phyloP scores from a whole-genome alignment of 805 yeast genomes.

The Nakazawaea populi region DNA sequence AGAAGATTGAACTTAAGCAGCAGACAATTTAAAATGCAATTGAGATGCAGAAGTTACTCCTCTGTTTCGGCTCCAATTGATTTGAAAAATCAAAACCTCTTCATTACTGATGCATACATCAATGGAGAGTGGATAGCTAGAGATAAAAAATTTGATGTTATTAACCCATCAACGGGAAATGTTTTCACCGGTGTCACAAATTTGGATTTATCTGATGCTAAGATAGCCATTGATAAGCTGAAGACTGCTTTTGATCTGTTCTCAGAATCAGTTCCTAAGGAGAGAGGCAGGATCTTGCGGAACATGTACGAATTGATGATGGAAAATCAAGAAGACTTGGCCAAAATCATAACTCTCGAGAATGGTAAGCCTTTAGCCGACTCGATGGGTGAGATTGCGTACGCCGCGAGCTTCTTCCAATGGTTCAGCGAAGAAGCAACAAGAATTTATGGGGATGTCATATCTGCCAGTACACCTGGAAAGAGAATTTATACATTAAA shows the following conservation, averaged over 20 bases:
- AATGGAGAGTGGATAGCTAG: slow-evolving; percentile 71
- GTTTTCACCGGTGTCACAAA: slow-evolving; percentile 52
- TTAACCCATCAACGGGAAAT: slow-evolving; percentile 67
- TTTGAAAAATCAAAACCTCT: slow-evolving; percentile 38
- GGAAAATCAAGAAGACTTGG: slow-evolving; percentile 60
- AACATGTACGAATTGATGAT: slow-evolving; percentile 48
- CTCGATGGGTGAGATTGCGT: slow-evolving; percentile 63
- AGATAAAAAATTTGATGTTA: slow-evolving; percentile 50
- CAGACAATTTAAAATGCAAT: background rate
- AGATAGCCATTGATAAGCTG: slow-evolving; percentile 52
- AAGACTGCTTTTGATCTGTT: slow-evolving; percentile 44
- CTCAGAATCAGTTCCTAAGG: slow-evolving; percentile 48
- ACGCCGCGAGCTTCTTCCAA: slow-evolving; percentile 73
- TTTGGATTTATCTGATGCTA: slow-evolving; percentile 38
- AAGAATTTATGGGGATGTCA: slow-evolving; percentile 58
- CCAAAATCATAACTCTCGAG: slow-evolving; percentile 56
- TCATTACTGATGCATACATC: slow-evolving; percentile 56
- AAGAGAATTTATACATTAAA: slow-evolving; percentile 51
- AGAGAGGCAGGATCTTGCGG: slow-evolving; percentile 46
- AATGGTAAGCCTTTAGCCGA: slow-evolving; percentile 73
- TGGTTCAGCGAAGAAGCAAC: slow-evolving; percentile 89
- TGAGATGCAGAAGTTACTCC: background rate
- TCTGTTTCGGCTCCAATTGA: background rate
- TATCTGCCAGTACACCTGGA: slow-evolving; percentile 44
- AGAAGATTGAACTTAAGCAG: background rate